Conservation (phyloP, 148 eudicot species). For the Vaccinium corymbosum region DNA sequence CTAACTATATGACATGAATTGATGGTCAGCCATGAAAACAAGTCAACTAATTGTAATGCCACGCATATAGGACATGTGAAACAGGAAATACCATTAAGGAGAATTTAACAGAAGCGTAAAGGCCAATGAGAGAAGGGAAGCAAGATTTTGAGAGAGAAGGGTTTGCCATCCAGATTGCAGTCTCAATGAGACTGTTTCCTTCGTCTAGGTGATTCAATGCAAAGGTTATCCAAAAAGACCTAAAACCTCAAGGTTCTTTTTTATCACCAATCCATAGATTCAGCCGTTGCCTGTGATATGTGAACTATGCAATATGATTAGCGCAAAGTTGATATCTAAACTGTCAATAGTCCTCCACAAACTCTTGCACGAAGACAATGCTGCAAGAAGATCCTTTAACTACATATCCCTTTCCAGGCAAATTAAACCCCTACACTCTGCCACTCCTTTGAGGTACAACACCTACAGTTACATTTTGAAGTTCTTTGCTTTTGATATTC, state of each 20-base stretch:
- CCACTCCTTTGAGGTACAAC: not conserved
- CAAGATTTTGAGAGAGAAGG: not conserved
- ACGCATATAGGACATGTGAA: not conserved
- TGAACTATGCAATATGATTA: not conserved
- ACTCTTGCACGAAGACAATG: constrained; percentile 3
- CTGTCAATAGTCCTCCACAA: not conserved
- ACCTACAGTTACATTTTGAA: not conserved
- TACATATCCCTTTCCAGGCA: not conserved
- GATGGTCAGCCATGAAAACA: not conserved
- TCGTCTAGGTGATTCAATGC: not conserved
- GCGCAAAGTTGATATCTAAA: not conserved
- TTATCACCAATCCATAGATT: not conserved
- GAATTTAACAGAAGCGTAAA: not conserved
- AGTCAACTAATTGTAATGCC: not conserved
- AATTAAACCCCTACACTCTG: not conserved
- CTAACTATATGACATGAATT: not conserved
- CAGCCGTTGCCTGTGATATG: not conserved
- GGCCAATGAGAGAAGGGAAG: not conserved
- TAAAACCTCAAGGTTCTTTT: not conserved
- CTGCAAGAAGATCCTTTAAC: not conserved
- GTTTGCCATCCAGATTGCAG: not conserved
- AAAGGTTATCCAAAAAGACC: not conserved
- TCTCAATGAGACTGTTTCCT: not conserved
- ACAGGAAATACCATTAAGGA: not conserved
- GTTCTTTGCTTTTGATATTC: constrained; percentile 1